Evolutionary conservation across 2,329 filamentous ascomycete genomes (phyloP).

Genomic region (Monilinia aucupariae): DNA sequence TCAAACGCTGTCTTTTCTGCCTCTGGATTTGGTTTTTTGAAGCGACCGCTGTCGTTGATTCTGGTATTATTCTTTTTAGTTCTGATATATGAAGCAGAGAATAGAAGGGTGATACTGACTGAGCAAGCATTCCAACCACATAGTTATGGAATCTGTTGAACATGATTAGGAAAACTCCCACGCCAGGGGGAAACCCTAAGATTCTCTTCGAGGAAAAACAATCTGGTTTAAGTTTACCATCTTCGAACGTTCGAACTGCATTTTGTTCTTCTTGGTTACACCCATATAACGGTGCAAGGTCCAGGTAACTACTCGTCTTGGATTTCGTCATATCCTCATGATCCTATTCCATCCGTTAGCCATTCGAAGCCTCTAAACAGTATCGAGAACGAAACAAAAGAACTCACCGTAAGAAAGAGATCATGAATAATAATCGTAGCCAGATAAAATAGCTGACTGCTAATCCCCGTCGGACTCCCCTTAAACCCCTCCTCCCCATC

Average conservation of each 20-base stretch:
- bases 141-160: conserved; percentile 75
- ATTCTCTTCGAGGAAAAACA: conserved; percentile 66
- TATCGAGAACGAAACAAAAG: no score
- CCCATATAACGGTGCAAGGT: conserved; percentile 43
- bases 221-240: conserved; percentile 68
- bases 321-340: conserved; percentile 11
- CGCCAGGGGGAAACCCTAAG: conserved; percentile 65
- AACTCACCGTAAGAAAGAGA: conserved; percentile 36
- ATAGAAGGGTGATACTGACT: conserved; percentile 30
- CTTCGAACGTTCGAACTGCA: conserved; percentile 51
- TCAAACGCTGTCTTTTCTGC: conserved; percentile 50
- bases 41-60: conserved; percentile 83
- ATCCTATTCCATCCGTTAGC: not conserved
- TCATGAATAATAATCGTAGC: conserved; percentile 49
- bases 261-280: conserved; percentile 32
- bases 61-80: conserved; percentile 20
- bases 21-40: conserved; percentile 59
- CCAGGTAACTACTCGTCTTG: conserved; percentile 39
- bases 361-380: not conserved
- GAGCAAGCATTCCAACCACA: conserved; percentile 68
- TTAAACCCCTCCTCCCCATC: not conserved
- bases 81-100: not conserved
- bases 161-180: conserved; percentile 68
- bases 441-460: conserved; percentile 43
- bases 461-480: conserved; percentile 40